Evolutionary conservation across 1,284 basidiomycete species (phyloP), one percentile per base, ranked within the genome.

Genomic region (Ustilago loliicola): DNA sequence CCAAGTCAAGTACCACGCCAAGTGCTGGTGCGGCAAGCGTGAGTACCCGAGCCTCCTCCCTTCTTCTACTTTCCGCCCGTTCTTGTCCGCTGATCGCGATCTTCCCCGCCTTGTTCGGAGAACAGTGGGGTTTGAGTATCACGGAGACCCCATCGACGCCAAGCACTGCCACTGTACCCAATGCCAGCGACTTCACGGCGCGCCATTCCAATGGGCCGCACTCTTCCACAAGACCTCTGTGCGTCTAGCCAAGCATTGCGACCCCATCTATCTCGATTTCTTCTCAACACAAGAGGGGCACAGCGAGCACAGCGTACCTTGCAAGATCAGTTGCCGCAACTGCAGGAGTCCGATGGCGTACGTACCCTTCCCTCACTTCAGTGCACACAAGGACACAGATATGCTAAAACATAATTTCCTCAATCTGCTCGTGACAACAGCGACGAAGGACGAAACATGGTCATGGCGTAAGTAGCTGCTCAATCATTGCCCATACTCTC

Each of bases 161-260:
- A 77, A 74, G 32, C 72, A 76, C 66, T 83, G 82, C 68, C 81
- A 83, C 71, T 83, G 82, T 58, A 72, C 72, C 0, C 74, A 78
- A 27, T 83, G 82, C 55, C 82, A 83, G 45, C 66, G 81, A 7
- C 58, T 83, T 29, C 80, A 83, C 59, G 80, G 80, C 2, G 76
- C 80, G 3, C 82, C 82, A 1, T 82, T 80, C 64, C 77, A 80
- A 42, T 80, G 77, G 77, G 77, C 77, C 1, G 70, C 64, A 11
- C 70, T 77, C 5, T 80, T 74, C 61, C 69, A 77, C 67, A 80
- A 80, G 59, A 80, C 77, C 0, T 80, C 71, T 19, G 77, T 80
- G 0, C 60, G 77, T 3, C 57, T 80, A 5, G 75, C 74, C 23
- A 54, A 64, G 34, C 67, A 67, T 29, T 73, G 70, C 63, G 74